Evolutionary conservation across 768 basidiomycete species (phyloP).

Genomic region (Aureoboletus auriporus): DNA sequence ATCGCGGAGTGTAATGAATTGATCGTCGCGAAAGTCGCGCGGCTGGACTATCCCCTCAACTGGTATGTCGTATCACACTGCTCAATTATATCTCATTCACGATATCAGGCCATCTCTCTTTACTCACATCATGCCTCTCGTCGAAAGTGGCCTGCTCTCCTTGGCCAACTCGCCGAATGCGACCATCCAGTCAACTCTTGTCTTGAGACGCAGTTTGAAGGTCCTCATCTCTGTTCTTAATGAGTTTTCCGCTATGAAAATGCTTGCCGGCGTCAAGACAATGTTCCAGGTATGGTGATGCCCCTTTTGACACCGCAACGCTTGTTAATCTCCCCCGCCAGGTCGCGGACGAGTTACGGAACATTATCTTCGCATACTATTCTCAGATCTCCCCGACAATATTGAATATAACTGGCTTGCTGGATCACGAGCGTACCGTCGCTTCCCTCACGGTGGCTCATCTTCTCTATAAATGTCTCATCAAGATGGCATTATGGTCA

Average conservation of each 20-base stretch:
- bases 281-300: constrained; percentile 53
- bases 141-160: constrained; percentile 51
- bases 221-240: constrained; percentile 65
- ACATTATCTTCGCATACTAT: constrained; percentile 59
- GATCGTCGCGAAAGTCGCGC: constrained; percentile 72
- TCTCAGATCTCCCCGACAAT: constrained; percentile 41
- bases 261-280: constrained; percentile 60
- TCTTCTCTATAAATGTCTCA: constrained; percentile 70
- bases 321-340: constrained; percentile 3
- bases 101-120: constrained; percentile 23
- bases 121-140: constrained; percentile 44
- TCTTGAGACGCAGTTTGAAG: constrained; percentile 57
- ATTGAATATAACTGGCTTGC: constrained; percentile 29
- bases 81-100: not conserved
- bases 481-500: constrained; percentile 67
- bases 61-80: constrained; percentile 47
- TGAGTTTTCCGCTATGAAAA: constrained; percentile 67
- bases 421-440: constrained; percentile 36
- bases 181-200: constrained; percentile 42
- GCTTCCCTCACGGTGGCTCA: constrained; percentile 57
- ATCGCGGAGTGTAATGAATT: constrained; percentile 76
- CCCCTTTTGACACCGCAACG: not conserved
- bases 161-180: constrained; percentile 42
- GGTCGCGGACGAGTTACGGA: constrained; percentile 38
- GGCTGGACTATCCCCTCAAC: constrained; percentile 66